Percentiles rank a stretch among this genome's conserved stretches.
Conservation (phyloP, 2,329 filamentous ascomycete species). For the Purpureocillium takamizusanense region DNA sequence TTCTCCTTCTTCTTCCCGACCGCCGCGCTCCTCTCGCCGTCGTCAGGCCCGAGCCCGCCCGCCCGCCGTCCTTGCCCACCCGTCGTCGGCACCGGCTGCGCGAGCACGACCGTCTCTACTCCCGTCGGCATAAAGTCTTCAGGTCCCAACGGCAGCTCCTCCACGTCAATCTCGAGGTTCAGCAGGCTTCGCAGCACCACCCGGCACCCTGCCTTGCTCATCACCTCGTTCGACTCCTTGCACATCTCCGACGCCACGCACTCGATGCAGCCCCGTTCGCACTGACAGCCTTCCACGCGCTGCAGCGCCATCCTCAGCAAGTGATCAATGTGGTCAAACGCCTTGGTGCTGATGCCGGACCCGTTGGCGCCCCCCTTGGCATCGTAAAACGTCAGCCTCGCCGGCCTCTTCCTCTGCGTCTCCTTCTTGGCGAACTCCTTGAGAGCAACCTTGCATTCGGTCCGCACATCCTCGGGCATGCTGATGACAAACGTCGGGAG, state of each 20-base stretch:
- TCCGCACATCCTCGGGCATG: slow-evolving; percentile 84
- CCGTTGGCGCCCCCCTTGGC: slow-evolving; percentile 80
- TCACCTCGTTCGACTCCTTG: slow-evolving; percentile 79
- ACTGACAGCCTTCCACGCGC: slow-evolving; percentile 68
- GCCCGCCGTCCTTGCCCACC: neutral
- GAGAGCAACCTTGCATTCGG: slow-evolving; percentile 81
- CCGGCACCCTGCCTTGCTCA: slow-evolving; percentile 81
- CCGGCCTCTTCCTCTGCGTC: slow-evolving; percentile 70
- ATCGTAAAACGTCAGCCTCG: slow-evolving; percentile 88
- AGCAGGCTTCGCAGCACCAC: slow-evolving; percentile 74
- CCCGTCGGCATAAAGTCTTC: slow-evolving; percentile 61
- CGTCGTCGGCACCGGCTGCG: slow-evolving; percentile 49
- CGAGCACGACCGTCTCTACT: slow-evolving; percentile 73
- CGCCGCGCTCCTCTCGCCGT: neutral
- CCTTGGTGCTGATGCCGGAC: slow-evolving; percentile 81
- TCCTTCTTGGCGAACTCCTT: slow-evolving; percentile 77
- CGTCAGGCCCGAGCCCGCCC: neutral
- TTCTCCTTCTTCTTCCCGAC: slow-evolving; percentile 3
- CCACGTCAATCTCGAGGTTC: slow-evolving; percentile 70
- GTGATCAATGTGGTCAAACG: slow-evolving; percentile 83
- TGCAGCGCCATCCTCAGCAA: slow-evolving; percentile 67
- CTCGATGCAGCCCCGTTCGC: slow-evolving; percentile 74
- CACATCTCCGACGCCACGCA: slow-evolving; percentile 83
- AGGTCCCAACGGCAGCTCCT: slow-evolving; percentile 76
- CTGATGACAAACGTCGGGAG: slow-evolving; percentile 88